Base-by-base conservation (phyloP, 1,284 basidiomycete species). In the Trametes versicolor region DNA sequence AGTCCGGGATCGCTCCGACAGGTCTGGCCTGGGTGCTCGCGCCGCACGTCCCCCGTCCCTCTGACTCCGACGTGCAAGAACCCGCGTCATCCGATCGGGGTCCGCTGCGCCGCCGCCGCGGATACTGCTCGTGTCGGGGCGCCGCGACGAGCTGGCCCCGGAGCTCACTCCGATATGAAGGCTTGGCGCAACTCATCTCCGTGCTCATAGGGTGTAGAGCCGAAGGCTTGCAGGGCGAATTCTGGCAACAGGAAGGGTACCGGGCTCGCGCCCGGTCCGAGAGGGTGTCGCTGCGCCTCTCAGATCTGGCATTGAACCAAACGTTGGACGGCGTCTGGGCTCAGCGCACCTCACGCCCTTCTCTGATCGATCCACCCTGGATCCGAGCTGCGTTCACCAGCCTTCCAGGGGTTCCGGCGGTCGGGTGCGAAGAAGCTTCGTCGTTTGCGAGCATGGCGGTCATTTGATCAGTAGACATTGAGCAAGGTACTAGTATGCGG, bases 21-120 rank as follows among this genome's bases (percentile, higher is more conserved):
- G 50, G 27, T 19, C 50, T 32, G 32, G 19, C 4, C 50, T 6
- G 32, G 19, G 23, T 36, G 19, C 32, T 51, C 50, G 50, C 50
- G 50, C 50, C 50, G 50, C 45, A 23, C 27, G 29, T 50, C 49
- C 19, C 25, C 27, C 53, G 32, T 17, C 37, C 12, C 25, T 36
- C 21, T 39, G 53, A 41, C 53, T 39, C 36, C 37, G 53, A 53
- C 52, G 52, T 53, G 23, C 52, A 15, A 53, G 52, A 23, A 27
- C 21, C 9, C 21, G 39, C 36, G 21, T 21, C 10, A 13, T 19
- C 36, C 37, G 36, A 17, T 23, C 17, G 8, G 29, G 12, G 32
- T 21, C 25, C 50, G 50, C 50, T 13, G 29, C 19, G 29, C 7
- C 29, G 29, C 7, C 29, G 25, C 15, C 15, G 48, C 5, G 25